Percentiles rank a stretch among this genome's conserved stretches.
phyloP scores from a whole-genome alignment of 768 basidiomycete genomes.

The Heimioporus sp. region DNA sequence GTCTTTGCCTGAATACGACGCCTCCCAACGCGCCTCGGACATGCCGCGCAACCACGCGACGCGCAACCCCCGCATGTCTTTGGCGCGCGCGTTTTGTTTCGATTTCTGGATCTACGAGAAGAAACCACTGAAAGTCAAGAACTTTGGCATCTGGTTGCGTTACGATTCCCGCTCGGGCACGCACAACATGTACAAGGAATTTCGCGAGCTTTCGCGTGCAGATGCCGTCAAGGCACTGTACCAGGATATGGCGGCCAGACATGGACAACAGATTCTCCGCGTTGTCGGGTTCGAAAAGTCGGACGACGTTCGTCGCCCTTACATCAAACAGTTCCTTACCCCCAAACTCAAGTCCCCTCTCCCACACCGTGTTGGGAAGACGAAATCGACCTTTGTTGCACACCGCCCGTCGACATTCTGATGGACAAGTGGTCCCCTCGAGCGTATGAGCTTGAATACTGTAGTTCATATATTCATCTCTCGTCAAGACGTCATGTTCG shows the following conservation, averaged over 20 bases:
- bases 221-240: conserved; percentile 96
- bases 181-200: conserved; percentile 99
- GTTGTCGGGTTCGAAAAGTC: conserved; percentile 94
- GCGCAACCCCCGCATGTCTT: conserved; percentile 9
- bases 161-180: conserved; percentile 99
- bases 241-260: conserved; percentile 99
- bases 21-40: too few species aligned
- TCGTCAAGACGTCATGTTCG: too few species aligned
- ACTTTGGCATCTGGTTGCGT: conserved; percentile 99
- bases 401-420: conserved; percentile 74
- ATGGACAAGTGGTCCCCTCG: conserved; percentile 4
- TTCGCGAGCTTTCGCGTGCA: conserved; percentile 91
- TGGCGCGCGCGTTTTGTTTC: conserved; percentile 16
- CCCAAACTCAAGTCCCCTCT: conserved; percentile 97
- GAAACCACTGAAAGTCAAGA: conserved; percentile 98
- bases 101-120: conserved; percentile 88
- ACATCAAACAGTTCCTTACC: conserved; percentile 93
- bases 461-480: conserved; percentile 13
- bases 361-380: conserved; percentile 82
- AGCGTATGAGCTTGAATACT: conserved; percentile 5
- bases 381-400: conserved; percentile 78
- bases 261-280: conserved; percentile 84
- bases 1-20: too few species aligned
- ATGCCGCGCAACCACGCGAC: too few species aligned
- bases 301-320: conserved; percentile 90